Evolutionary conservation across 2,329 filamentous ascomycete species (phyloP), one percentile per base, ranked within the genome.

Genomic region (Talaromyces sp.): DNA sequence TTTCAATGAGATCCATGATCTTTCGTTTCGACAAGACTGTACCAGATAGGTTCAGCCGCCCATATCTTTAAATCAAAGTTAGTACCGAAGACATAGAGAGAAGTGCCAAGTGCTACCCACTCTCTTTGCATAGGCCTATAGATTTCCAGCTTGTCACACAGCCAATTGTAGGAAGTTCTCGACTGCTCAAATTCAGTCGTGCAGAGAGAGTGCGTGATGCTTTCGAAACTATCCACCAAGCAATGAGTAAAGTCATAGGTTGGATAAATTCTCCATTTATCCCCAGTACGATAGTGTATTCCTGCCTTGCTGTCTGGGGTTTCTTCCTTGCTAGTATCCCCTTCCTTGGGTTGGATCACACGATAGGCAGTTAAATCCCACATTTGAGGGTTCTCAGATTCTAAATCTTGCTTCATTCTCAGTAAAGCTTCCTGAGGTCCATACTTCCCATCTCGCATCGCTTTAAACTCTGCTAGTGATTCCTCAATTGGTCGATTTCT

Each of bases 61-160:
- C 87, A 65, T 87, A 59, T 55, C 58, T 59, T 25, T 2, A 17
- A 44, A 8, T 44, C 5, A 27, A 13, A n/a, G 58, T 72, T 58
- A 71, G 66, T 56, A 42, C 55, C 9, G n/a, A 28, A 32, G 25
- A 30, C 44, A 53, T n/a, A 17, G 25, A 28, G 52, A 15, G 13
- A 5, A 19, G 47, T 22, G 30, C 22, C 25, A 15, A 28, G n/a
- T 19, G 9, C n/a, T 9, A 59, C 58, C 44, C n/a, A 96, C 78
- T 96, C 93, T 73, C 93, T 83, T 82, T 98, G 93, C 91, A 96
- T 96, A 0, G 93, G 92, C 70, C 92, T 85, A 75, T 96, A 96
- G 61, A 96, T 87, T 39, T 87, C 91, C 15, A 96, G 82, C 11
- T 86, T 84, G 75, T 92, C 87, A 74, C 95, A 91, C 36, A 98